Conservation (phyloP, 2,329 filamentous ascomycete species). For the Talaromyces atroroseus region DNA sequence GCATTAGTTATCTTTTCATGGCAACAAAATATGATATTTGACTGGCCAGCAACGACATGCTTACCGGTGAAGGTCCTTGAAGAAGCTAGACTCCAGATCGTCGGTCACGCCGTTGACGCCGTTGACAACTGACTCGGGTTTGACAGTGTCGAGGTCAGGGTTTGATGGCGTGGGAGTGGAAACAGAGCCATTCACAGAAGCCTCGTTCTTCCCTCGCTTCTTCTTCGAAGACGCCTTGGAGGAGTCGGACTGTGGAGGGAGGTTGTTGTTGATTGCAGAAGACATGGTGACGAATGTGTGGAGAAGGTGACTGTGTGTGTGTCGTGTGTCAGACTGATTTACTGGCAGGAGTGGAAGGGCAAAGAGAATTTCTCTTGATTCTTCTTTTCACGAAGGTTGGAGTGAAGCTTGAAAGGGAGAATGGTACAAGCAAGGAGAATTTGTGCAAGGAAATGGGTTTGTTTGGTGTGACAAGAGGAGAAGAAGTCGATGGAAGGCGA, state of each 20-base stretch:
- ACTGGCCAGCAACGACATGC: conserved; percentile 23
- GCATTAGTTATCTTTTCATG: conserved; percentile 11
- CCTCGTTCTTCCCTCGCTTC: conserved; percentile 49
- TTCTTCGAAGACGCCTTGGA: conserved; percentile 61
- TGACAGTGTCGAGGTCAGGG: conserved; percentile 18
- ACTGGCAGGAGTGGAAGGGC: not conserved
- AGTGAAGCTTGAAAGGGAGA: not conserved
- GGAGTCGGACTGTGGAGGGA: conserved; percentile 52
- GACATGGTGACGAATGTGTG: conserved; percentile 48
- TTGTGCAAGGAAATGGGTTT: too few relatives aligned
- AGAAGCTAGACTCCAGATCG: conserved; percentile 65
- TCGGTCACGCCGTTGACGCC: conserved; percentile 48
- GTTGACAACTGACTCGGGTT: conserved; percentile 44
- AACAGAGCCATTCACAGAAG: conserved; percentile 43
- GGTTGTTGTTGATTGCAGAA: conserved; percentile 60
- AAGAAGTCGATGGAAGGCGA: conserved; percentile 11
- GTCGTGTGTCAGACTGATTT: not conserved
- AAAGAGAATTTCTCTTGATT: not conserved
- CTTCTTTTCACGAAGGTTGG: not conserved
- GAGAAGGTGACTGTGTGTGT: not conserved
- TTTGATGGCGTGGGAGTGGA: conserved; percentile 19
- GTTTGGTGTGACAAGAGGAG: conserved; percentile 1
- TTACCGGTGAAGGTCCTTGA: conserved; percentile 88
- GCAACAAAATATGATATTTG: conserved; percentile 12
- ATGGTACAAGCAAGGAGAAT: not conserved